These are phyloP conservation scores for Dipteronia sinensis DNA, from an alignment of 345 rosid species.

Conservation along the genomic window DNA sequence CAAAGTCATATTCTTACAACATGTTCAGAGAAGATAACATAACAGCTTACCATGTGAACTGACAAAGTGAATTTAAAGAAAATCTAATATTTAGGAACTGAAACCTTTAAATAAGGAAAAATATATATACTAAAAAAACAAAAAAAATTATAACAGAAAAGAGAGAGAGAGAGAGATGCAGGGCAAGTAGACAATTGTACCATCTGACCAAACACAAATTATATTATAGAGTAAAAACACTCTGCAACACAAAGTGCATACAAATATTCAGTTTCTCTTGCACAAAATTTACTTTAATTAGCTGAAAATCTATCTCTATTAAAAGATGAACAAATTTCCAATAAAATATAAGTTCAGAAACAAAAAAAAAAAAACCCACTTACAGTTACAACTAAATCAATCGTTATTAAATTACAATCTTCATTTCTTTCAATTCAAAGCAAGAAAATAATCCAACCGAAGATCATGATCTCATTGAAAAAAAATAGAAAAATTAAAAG, in stretches of 20 bases:
- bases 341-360: background rate
- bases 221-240: background rate
- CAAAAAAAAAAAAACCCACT: background rate
- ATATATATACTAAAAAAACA: background rate
- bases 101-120: constrained; percentile 35
- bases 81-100: constrained; percentile 36
- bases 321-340: background rate
- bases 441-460: background rate
- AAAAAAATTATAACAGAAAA: constrained; percentile 18
- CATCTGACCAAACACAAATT: constrained; percentile 2
- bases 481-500: background rate
- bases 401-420: constrained; percentile 5
- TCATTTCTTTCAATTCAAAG: background rate
- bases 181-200: constrained; percentile 27
- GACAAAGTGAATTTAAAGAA: constrained; percentile 17
- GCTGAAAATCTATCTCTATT: background rate
- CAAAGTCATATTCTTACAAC: constrained; percentile 9
- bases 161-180: background rate
- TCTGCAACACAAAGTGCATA: background rate
- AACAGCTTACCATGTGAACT: constrained; percentile 13
- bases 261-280: background rate
- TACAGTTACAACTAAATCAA: background rate
- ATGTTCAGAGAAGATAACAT: background rate
- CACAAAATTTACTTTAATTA: background rate
- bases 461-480: background rate